Percentiles rank a stretch among this genome's conserved stretches.
These are phyloP conservation scores for Eucalyptus polybractea DNA, from an alignment of 345 rosid species.

Conservation along the genomic window DNA sequence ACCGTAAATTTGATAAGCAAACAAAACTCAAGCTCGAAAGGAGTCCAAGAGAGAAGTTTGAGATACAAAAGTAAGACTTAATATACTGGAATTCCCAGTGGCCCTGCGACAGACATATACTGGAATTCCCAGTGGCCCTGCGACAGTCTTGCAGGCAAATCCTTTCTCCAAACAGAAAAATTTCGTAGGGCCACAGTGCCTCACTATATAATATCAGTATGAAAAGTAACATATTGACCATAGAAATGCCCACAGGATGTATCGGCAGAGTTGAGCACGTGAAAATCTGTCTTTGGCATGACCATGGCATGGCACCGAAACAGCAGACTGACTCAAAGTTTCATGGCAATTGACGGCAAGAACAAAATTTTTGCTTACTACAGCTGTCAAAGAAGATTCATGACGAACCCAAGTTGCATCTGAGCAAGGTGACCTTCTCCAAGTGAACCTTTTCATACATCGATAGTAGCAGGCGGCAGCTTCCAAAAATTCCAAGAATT, in stretches of 20 bases:
- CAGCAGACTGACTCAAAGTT: background rate
- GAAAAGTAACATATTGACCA: background rate
- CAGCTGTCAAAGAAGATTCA: background rate
- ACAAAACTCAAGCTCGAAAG: background rate
- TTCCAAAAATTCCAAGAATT: conserved; percentile 96
- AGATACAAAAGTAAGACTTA: background rate
- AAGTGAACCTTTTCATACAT: conserved; percentile 12
- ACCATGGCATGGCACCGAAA: background rate
- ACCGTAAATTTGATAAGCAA: background rate
- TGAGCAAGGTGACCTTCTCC: background rate
- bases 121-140: background rate
- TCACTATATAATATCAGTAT: background rate
- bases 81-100: background rate
- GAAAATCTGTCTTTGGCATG: background rate
- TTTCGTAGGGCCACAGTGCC: background rate
- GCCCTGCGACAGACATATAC: too few relatives aligned
- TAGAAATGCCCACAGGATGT: background rate
- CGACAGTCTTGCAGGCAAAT: background rate
- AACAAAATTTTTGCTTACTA: background rate
- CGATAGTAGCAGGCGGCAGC: conserved; percentile 46
- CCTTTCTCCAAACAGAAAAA: background rate
- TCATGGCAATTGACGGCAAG: background rate
- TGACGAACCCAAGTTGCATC: background rate
- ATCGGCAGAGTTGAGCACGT: background rate
- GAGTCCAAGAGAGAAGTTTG: background rate